Evolutionary conservation across 140 eudicot genomes (phyloP).

Genomic region (Erigeron philadelphicus): DNA sequence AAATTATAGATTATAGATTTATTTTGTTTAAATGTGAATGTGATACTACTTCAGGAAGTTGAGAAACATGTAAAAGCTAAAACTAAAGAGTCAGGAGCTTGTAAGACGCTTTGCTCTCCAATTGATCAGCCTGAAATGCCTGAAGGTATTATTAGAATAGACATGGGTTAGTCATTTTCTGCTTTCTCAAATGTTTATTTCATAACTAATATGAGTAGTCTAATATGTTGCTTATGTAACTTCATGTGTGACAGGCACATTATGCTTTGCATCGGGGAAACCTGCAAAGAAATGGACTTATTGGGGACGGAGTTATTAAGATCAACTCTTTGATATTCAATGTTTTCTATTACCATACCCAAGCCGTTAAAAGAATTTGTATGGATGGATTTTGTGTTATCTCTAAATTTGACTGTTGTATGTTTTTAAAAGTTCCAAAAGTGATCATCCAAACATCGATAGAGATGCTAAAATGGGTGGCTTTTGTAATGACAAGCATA

Average conservation of each 20-base stretch:
- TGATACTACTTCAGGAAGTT: conserved; percentile 48
- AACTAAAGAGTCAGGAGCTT: conserved; percentile 87
- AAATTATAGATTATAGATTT: no score
- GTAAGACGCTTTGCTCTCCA: conserved; percentile 77
- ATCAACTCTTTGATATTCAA: background rate
- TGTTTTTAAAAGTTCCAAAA: no score
- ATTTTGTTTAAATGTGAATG: background rate
- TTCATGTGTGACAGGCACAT: conserved; percentile 50
- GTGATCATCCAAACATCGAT: no score
- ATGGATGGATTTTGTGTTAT: no score
- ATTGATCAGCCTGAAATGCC: conserved; percentile 77
- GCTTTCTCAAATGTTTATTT: no score
- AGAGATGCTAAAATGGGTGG: no score
- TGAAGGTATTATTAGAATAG: conserved; percentile 48
- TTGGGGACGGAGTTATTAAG: conserved; percentile 81
- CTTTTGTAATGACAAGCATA: no score
- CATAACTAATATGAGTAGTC: background rate
- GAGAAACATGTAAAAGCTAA: conserved; percentile 79
- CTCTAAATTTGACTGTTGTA: no score
- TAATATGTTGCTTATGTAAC: background rate
- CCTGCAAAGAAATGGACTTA: conserved; percentile 88
- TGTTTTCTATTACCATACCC: no score
- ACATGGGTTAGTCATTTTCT: no score
- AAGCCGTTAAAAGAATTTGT: no score
- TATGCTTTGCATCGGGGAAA: conserved; percentile 88